Conservation (phyloP, 805 yeast genomes). For the Ogataea paraovalis region DNA sequence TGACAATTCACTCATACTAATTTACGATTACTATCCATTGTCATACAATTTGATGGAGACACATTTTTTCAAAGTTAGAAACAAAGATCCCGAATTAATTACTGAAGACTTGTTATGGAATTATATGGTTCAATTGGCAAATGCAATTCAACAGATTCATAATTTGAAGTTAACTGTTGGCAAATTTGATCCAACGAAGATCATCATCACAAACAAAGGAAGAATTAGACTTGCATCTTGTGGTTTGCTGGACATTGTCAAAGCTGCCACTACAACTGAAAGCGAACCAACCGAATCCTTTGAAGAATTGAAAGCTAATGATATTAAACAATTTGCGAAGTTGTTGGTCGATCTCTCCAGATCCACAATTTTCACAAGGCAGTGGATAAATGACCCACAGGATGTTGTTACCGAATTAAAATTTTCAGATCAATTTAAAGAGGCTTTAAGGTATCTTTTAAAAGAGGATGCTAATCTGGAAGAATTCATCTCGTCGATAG, state of each 20-base stretch:
- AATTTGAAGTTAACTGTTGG: conserved; percentile 60
- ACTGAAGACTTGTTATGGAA: conserved; percentile 71
- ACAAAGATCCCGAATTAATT: conserved; percentile 42
- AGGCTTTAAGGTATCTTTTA: conserved; percentile 37
- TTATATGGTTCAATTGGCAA: conserved; percentile 68
- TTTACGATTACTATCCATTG: conserved; percentile 82
- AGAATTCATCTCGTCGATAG: conserved; percentile 37
- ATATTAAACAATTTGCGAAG: conserved; percentile 55
- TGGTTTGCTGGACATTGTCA: conserved; percentile 67
- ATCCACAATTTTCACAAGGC: conserved; percentile 25
- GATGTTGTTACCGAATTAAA: conserved; percentile 29
- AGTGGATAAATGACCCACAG: conserved; percentile 12
- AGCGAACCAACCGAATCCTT: conserved; percentile 22
- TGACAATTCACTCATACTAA: conserved; percentile 67
- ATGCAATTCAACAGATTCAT: conserved; percentile 68
- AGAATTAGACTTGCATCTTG: conserved; percentile 68
- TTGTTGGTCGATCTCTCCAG: conserved; percentile 54
- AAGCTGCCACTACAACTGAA: conserved; percentile 31
- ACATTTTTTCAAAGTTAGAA: conserved; percentile 47
- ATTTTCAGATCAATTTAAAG: conserved; percentile 44
- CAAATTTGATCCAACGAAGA: conserved; percentile 57
- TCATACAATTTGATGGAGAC: conserved; percentile 66
- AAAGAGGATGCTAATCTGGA: conserved; percentile 24
- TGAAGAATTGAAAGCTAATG: conserved; percentile 35
- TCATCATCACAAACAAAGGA: conserved; percentile 68